Evolutionary conservation across 2,329 filamentous ascomycete genomes (phyloP).

Genomic region (Exophiala mesophila): DNA sequence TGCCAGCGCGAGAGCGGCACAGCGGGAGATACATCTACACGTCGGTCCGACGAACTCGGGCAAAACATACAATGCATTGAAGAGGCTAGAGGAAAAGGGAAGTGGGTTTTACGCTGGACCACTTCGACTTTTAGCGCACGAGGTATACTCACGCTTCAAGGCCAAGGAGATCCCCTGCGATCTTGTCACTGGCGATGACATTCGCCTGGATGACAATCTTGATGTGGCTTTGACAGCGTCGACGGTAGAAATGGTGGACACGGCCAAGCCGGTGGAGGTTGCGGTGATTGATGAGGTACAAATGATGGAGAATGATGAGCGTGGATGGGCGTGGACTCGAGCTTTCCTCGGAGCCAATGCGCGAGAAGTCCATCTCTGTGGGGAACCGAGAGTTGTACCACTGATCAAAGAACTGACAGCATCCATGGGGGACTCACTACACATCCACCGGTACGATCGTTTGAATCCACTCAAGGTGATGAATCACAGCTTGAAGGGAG

Average conservation of each 20-base stretch:
- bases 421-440: conserved; percentile 72
- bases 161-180: conserved; percentile 72
- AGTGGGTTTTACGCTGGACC: conserved; percentile 87
- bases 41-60: conserved; percentile 97
- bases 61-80: conserved; percentile 91
- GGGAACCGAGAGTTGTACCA: conserved; percentile 76
- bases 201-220: conserved; percentile 59
- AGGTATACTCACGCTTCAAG: conserved; percentile 83
- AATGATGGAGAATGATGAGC: conserved; percentile 76
- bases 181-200: conserved; percentile 86
- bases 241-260: conserved; percentile 84
- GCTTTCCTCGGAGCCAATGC: conserved; percentile 83
- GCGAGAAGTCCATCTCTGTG: conserved; percentile 87
- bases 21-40: conserved; percentile 82
- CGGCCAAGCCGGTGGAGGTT: conserved; percentile 64
- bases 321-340: conserved; percentile 93
- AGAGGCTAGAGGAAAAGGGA: conserved; percentile 70
- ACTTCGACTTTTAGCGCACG: conserved; percentile 80
- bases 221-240: conserved; percentile 63
- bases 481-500: conserved; percentile 56
- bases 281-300: conserved; percentile 98
- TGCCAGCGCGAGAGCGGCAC: conserved; percentile 71
- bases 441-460: conserved; percentile 77
- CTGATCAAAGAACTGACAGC: conserved; percentile 73
- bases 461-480: conserved; percentile 71